Base-by-base conservation (phyloP, 2,329 filamentous ascomycete genomes). In the Pseudogymnoascus sp. region DNA sequence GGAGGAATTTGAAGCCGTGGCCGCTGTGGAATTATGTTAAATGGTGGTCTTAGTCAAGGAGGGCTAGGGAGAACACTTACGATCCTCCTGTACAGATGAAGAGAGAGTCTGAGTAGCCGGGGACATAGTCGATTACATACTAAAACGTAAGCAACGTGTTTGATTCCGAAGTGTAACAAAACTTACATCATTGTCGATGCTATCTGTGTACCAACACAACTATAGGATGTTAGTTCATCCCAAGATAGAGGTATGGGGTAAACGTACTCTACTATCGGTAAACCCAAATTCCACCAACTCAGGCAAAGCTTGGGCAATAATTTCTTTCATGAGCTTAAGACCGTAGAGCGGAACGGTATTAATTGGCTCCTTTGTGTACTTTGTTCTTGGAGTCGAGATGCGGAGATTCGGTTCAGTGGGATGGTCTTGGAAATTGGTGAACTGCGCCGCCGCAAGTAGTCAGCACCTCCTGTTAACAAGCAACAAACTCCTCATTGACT, bases 1-100 rank as follows among this genome's bases (percentile, higher is more conserved):
- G 72, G 13, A 74, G 68, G 59, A 72, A 74, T 61, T 74, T 74
- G 64, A 73, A 73, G 2, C 64, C 72, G 60, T 73, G 72, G 4
- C 71, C 71, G 62, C 70, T 70, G 60, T 67, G 53, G 15, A 53
- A 63, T 60, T 17, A 66, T 63, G 44, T 67, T 67, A 1, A 64
- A 64, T 23, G 65, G 66, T 36, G 62, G 62, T 62, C 17, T 26
- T 62, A 57, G 31, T 42, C 31, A 6, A 44, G 28, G 28, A 17
- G 21, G 35, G 13, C 26, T 1, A 4, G 23, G 57, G 31, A 11
- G 7, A 47, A 13, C 19, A 62, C 60, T 62, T 62, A 62, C 60
- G 60, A 62, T 31, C 71, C 71, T 65, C 71, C 72, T 9, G 69
- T 65, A 38, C 69, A 70, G 42, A 70, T 67, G 33, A 71, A 67